Evolutionary conservation across 345 rosid species (phyloP), one percentile per base, ranked within the genome.

Genomic region (Brassica napus): DNA sequence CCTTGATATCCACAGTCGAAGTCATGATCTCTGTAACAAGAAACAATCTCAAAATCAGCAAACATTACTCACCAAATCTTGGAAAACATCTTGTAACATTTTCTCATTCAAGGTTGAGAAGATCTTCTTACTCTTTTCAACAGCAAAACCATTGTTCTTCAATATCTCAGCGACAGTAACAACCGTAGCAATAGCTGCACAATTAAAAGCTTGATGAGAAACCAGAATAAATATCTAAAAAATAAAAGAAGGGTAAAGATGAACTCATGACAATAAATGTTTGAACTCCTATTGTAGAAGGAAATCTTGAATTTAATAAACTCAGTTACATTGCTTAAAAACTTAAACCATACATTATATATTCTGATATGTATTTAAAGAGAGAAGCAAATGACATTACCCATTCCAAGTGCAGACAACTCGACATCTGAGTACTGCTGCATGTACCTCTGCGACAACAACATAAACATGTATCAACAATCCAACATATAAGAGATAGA

Each of bases 391-490:
- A 5, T 21, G 32, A 39, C n/a, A 72, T 35, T 93, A 91, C 98
- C 98, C 97, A 91, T 94, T 79, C 98, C 97, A 5, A 94, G 95
- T 2, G 98, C 98, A 63, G 98, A 94, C 10, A 94, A 89, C 81
- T 94, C 95, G 23, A 94, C 97, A 81, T 91, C 97, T 35, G 79
- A 80, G 90, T 86, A 80, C 76, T 92, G 98, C 84, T 94, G 98
- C 98, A 94, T 90, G 73, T 88, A 92, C 82, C 97, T 90, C 97
- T 93, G 90, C 78, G 16, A 47, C 5, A 69, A 39, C 24, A 69
- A 54, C 31, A 35, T 18, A 37, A 63, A 16, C 6, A 37, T 12
- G 63, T 28, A 16, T 55, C 16, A 35, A 26, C 9, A 75, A 65
- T 3, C 55, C 15, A 59, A 11, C 11, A 39, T 39, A 44, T 44